Evolutionary conservation across 2,329 filamentous ascomycete genomes (phyloP).

Genomic region (Fonsecaea monophora): DNA sequence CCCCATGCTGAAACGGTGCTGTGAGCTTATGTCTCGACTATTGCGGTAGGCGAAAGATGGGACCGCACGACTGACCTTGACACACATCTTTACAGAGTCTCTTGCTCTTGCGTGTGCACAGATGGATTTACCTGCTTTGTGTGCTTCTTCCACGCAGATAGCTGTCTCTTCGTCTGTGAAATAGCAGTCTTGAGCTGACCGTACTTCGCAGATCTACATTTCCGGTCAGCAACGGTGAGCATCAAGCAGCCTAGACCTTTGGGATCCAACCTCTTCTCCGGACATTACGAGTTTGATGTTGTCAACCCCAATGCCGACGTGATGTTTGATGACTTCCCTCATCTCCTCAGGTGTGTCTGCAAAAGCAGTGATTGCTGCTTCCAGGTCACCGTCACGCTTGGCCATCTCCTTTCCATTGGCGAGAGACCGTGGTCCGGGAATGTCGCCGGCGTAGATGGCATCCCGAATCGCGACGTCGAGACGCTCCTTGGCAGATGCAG

Average conservation of each 20-base stretch:
- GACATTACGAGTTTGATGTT: slow-evolving; percentile 56
- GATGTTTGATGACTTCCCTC: slow-evolving; percentile 49
- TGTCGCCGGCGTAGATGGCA: slow-evolving; percentile 57
- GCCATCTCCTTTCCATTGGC: slow-evolving; percentile 60
- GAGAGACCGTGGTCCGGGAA: slow-evolving; percentile 57
- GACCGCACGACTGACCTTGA: slow-evolving; percentile 38
- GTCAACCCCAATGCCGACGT: slow-evolving; percentile 51
- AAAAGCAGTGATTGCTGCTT: slow-evolving; percentile 52
- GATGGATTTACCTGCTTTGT: slow-evolving; percentile 44
- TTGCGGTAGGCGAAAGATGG: neutral
- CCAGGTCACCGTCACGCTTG: slow-evolving; percentile 54
- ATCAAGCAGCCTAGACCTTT: neutral
- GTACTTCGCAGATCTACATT: slow-evolving; percentile 42
- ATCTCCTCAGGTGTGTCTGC: slow-evolving; percentile 53
- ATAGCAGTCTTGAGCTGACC: slow-evolving; percentile 55
- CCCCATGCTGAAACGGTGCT: slow-evolving; percentile 44
- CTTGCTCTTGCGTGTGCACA: slow-evolving; percentile 56
- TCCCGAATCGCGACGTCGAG: slow-evolving; percentile 57
- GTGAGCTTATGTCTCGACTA: neutral
- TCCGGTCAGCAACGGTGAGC: neutral
- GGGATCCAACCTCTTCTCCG: slow-evolving; percentile 43
- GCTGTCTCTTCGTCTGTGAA: slow-evolving; percentile 56
- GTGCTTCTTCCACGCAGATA: slow-evolving; percentile 58
- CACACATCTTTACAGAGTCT: slow-evolving; percentile 54
- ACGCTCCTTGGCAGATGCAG: slow-evolving; percentile 55